Conservation (phyloP, 2,329 filamentous ascomycete genomes). For the Endocalyx cinctus region DNA sequence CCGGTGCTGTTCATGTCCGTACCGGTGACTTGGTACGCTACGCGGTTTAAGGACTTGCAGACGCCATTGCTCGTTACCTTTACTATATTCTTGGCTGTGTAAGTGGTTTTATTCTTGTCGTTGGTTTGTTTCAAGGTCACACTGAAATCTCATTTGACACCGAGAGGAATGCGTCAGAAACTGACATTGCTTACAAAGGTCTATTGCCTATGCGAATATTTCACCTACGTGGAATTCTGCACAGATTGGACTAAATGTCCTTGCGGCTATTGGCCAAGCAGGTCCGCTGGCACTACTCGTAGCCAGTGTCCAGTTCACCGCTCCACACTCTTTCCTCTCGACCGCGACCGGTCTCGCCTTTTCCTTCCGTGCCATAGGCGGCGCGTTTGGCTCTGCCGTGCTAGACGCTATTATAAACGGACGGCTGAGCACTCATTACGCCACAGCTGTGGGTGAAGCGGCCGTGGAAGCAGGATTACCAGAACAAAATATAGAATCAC, state of each 20-base stretch:
- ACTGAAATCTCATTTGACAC: too few species aligned
- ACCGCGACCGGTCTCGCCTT: constrained; percentile 50
- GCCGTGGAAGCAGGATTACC: constrained; percentile 40
- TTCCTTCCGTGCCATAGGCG: constrained; percentile 47
- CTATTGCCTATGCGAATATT: constrained; percentile 42
- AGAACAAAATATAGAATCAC: constrained; percentile 26
- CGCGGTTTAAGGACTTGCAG: constrained; percentile 44
- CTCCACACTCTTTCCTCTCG: constrained; percentile 47
- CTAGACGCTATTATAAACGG: constrained; percentile 48
- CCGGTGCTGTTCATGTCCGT: constrained; percentile 35
- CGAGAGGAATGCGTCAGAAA: too few species aligned
- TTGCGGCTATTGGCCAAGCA: constrained; percentile 44
- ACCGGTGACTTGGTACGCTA: constrained; percentile 41
- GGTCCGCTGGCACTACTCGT: constrained; percentile 46
- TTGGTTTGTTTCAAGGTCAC: too few species aligned
- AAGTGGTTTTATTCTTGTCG: constrained; percentile 21
- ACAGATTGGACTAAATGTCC: constrained; percentile 44
- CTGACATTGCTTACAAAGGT: too few species aligned
- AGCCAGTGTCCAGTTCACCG: constrained; percentile 47
- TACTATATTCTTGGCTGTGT: constrained; percentile 41
- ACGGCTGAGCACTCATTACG: constrained; percentile 36
- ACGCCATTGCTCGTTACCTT: constrained; percentile 42
- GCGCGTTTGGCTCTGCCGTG: constrained; percentile 48
- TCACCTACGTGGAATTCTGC: constrained; percentile 37
- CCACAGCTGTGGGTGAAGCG: constrained; percentile 32